Evolutionary conservation across 148 eudicot species (phyloP), one percentile per base, ranked within the genome.

Genomic region (Fagopyrum homotropicum): DNA sequence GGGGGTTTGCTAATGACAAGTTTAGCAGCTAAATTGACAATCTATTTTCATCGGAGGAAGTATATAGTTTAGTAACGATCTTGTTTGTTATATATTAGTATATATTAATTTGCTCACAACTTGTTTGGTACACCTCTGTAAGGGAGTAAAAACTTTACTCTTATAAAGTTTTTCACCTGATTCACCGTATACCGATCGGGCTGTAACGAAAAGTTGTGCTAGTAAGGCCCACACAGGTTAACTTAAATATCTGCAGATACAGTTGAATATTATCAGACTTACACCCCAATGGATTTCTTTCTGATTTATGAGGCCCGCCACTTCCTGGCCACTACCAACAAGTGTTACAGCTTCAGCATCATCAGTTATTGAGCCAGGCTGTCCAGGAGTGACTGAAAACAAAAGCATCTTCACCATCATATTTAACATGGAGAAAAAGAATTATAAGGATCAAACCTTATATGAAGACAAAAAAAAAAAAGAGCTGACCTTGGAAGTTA

Each of bases 211-310:
- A 15, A 9, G 10, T 29, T 0, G 10, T 29, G 2, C 30, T 29
- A 17, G 14, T 11, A 63, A 63, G 45, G 26, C 45, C 16, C 26
- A 61, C 15, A 10, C 45, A 66, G 14, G 47, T 66, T 66, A 66
- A 5, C 22, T 12, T 6, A 66, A 9, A 35, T 64, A 64, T 11
- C 19, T 64, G 47, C 19, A 66, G 71, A 66, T 40, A 29, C 47
- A 66, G 9, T 66, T 40, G 64, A 0, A 64, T 60, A 26, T 61
- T 61, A 1, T 61, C 68, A 66, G 45, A 83, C 97, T 86, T 80
- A 91, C 97, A 83, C 98, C 98, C 98, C 98, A 95, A 72, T 90
- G 96, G 75, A 95, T 85, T 89, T 95, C 98, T 84, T 88, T 95
- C 89, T 92, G 93, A 81, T 92, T 95, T 80, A 90, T 86, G 79